phyloP scores from a whole-genome alignment of 23 red algal genomes.

The Gracilaria domingensis region DNA sequence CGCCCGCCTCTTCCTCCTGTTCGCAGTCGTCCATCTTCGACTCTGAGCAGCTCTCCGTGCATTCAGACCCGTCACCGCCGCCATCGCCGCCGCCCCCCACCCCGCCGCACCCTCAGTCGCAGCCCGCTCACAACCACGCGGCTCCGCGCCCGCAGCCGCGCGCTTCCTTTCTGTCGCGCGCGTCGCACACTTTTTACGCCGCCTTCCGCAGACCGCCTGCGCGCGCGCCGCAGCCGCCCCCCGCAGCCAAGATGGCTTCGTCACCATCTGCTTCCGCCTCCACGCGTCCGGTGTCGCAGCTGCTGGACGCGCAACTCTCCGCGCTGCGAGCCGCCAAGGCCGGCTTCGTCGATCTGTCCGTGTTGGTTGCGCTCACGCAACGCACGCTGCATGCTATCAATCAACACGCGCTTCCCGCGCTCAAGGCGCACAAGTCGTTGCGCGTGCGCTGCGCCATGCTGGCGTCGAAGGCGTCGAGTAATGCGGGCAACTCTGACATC shows the following conservation, averaged over 20 bases:
- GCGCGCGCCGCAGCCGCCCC: background rate
- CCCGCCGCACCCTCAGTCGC: background rate
- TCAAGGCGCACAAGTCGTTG: constrained; percentile 23
- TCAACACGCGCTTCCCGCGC: constrained; percentile 1
- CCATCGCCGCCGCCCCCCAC: background rate
- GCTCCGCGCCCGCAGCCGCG: background rate
- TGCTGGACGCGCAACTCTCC: constrained; percentile 64
- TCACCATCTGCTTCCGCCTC: too few species aligned
- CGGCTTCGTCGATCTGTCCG: constrained; percentile 58
- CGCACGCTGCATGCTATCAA: constrained; percentile 41
- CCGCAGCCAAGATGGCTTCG: background rate
- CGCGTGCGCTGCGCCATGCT: constrained; percentile 20
- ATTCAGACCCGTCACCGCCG: constrained; percentile 15
- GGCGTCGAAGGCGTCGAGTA: constrained; percentile 14
- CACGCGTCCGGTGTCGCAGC: constrained; percentile 31
- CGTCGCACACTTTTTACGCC: constrained; percentile 64
- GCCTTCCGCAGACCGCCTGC: constrained; percentile 31
- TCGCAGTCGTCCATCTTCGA: constrained; percentile 40
- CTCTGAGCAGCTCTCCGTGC: constrained; percentile 29
- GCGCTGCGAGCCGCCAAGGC: constrained; percentile 41
- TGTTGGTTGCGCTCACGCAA: constrained; percentile 52
- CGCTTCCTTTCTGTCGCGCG: constrained; percentile 47
- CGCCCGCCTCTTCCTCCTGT: background rate
- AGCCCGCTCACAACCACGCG: too few species aligned
- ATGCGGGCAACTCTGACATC: constrained; percentile 2